These are phyloP conservation scores for Cercospora nicotianae DNA, from an alignment of 2,329 filamentous ascomycete species.

Conservation along the genomic window DNA sequence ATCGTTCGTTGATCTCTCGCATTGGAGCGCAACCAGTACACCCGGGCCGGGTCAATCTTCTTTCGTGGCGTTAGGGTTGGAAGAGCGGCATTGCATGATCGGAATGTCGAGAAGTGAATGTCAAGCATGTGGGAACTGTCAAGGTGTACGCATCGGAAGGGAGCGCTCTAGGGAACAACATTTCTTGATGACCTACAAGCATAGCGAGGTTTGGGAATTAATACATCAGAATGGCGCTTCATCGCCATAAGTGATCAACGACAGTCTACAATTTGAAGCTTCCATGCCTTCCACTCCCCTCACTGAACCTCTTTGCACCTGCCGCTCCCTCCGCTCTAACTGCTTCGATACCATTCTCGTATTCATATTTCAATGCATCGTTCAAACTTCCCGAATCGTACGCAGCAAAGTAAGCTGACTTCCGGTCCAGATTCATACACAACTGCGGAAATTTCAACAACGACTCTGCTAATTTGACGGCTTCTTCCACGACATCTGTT, in stretches of 20 bases:
- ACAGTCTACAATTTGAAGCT: constrained; percentile 24
- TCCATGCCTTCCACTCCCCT: constrained; percentile 44
- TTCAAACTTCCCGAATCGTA: constrained; percentile 52
- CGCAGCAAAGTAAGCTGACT: constrained; percentile 51
- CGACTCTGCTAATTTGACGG: constrained; percentile 49
- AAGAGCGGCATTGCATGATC: neutral
- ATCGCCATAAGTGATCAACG: neutral
- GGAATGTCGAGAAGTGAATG: neutral
- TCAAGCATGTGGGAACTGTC: neutral
- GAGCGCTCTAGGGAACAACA: neutral
- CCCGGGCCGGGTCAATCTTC: neutral
- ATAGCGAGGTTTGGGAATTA: neutral
- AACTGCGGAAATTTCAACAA: constrained; percentile 53
- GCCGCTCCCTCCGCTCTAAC: constrained; percentile 47
- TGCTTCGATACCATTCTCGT: constrained; percentile 46
- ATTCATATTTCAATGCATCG: constrained; percentile 54
- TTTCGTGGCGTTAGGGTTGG: neutral
- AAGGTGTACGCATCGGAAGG: neutral
- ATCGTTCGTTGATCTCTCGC: neutral
- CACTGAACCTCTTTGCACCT: constrained; percentile 45
- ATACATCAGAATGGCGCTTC: neutral
- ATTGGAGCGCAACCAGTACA: neutral
- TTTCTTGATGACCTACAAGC: neutral
- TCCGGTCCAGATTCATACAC: constrained; percentile 55
- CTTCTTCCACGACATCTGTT: constrained; percentile 51